Conservation (phyloP, 768 basidiomycete species). For the Boletus barrowsii region DNA sequence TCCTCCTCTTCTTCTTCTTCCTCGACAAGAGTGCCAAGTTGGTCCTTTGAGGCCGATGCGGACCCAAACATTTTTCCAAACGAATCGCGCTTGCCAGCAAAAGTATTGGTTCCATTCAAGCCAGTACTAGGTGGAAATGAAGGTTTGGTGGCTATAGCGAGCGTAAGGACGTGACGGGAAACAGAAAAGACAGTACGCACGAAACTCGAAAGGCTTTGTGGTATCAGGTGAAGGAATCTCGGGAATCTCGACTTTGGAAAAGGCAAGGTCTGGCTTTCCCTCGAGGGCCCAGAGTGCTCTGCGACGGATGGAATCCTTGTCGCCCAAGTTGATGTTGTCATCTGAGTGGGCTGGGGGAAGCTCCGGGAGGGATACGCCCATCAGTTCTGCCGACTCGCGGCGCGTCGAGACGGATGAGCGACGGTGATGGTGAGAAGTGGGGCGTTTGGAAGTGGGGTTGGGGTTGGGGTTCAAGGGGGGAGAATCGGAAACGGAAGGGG, state of each 20-base stretch:
- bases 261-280: conserved; percentile 70
- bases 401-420: conserved; percentile 88
- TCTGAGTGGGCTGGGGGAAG: conserved; percentile 59
- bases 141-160: conserved; percentile 52
- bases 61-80: conserved; percentile 65
- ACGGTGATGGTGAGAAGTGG: conserved; percentile 77
- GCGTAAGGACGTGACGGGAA: neutral
- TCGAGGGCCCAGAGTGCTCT: conserved; percentile 85
- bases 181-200: conserved; percentile 42
- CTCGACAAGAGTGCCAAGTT: conserved; percentile 74
- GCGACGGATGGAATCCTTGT: conserved; percentile 76
- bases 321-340: conserved; percentile 64
- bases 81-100: conserved; percentile 73
- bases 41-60: conserved; percentile 67
- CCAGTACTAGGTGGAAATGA: conserved; percentile 52
- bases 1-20: conserved; percentile 89
- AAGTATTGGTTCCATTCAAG: conserved; percentile 35
- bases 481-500: conserved; percentile 37
- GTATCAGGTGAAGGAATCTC: conserved; percentile 62
- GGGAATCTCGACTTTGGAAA: conserved; percentile 80
- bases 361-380: conserved; percentile 75
- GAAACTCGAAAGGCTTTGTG: conserved; percentile 61
- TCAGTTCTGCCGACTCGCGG: conserved; percentile 85
- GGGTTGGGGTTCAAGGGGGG: conserved; percentile 25
- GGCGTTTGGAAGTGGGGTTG: conserved; percentile 42